Percentiles rank a stretch among this genome's conserved stretches.
Evolutionary conservation across 139 green algal genomes (phyloP).

Genomic region (Yamagishiella unicocca): DNA sequence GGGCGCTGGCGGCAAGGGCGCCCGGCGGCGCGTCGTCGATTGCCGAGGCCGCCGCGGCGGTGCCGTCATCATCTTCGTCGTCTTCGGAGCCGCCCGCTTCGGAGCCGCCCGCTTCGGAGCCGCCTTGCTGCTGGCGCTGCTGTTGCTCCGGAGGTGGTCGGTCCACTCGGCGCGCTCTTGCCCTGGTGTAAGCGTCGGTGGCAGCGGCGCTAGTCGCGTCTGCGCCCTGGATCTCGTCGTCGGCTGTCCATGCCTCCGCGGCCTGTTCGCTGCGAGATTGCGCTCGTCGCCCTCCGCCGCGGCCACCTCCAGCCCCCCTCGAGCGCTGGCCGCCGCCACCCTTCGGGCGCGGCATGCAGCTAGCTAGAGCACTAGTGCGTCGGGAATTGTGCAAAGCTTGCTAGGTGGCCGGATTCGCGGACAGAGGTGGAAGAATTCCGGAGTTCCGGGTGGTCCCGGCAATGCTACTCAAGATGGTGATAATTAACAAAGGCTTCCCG

Average conservation of each 20-base stretch:
- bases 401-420: too few relatives aligned
- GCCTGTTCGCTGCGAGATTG: background rate
- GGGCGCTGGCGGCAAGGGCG: background rate
- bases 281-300: background rate
- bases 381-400: too few relatives aligned
- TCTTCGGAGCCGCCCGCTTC: background rate
- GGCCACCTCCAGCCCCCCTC: background rate
- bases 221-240: background rate
- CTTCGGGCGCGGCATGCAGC: constrained; percentile 7
- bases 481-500: too few relatives aligned
- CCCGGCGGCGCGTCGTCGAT: too few relatives aligned
- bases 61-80: background rate
- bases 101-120: background rate
- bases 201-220: background rate
- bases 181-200: background rate
- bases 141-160: too few relatives aligned
- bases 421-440: too few relatives aligned
- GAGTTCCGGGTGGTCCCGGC: too few relatives aligned
- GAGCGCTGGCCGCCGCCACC: background rate
- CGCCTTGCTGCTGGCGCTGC: too few relatives aligned
- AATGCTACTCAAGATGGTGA: too few relatives aligned
- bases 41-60: background rate
- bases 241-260: background rate
- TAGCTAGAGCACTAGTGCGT: too few relatives aligned
- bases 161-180: background rate